phyloP scores from a whole-genome alignment of 2,329 filamentous ascomycete species.

The Aspergillus unguis region DNA sequence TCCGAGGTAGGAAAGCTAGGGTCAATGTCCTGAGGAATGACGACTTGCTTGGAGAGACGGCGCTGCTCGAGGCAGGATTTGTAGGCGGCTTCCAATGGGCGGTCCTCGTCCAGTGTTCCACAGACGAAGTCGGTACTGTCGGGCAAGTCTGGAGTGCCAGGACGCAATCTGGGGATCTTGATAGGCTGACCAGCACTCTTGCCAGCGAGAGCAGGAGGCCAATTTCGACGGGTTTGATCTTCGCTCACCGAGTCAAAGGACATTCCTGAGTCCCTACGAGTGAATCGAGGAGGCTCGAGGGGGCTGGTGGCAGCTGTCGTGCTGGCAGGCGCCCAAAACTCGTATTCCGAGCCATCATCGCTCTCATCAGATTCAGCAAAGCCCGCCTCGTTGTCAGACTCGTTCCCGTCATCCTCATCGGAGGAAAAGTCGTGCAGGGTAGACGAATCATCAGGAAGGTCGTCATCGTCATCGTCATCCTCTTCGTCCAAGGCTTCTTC shows the following conservation, averaged over 20 bases:
- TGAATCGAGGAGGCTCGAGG: slow-evolving; percentile 49
- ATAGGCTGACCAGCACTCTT: slow-evolving; percentile 34
- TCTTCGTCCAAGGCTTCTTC: slow-evolving; percentile 79
- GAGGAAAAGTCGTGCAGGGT: slow-evolving; percentile 48
- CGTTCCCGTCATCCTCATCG: slow-evolving; percentile 67
- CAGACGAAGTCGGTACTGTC: slow-evolving; percentile 99
- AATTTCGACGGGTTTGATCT: slow-evolving; percentile 23
- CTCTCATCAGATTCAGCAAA: slow-evolving; percentile 68
- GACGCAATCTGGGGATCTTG: slow-evolving; percentile 56
- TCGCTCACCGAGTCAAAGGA: slow-evolving; percentile 52
- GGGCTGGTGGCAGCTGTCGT: slow-evolving; percentile 52
- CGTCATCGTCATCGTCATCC: slow-evolving; percentile 51
- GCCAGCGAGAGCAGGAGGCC: slow-evolving; percentile 30
- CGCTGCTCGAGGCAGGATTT: slow-evolving; percentile 78
- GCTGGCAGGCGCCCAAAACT: slow-evolving; percentile 58
- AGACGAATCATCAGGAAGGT: slow-evolving; percentile 63
- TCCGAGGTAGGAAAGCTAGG: slow-evolving; percentile 96
- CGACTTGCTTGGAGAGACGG: slow-evolving; percentile 73
- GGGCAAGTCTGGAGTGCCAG: slow-evolving; percentile 75
- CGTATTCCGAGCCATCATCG: slow-evolving; percentile 61
- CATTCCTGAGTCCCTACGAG: slow-evolving; percentile 50
- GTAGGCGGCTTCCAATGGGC: slow-evolving; percentile 90
- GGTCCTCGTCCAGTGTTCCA: slow-evolving; percentile 92
- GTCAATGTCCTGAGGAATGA: slow-evolving; percentile 94
- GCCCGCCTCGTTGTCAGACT: slow-evolving; percentile 74